Evolutionary conservation across 139 green algal genomes (phyloP).

Genomic region (Tetradesmus lagerheimii): DNA sequence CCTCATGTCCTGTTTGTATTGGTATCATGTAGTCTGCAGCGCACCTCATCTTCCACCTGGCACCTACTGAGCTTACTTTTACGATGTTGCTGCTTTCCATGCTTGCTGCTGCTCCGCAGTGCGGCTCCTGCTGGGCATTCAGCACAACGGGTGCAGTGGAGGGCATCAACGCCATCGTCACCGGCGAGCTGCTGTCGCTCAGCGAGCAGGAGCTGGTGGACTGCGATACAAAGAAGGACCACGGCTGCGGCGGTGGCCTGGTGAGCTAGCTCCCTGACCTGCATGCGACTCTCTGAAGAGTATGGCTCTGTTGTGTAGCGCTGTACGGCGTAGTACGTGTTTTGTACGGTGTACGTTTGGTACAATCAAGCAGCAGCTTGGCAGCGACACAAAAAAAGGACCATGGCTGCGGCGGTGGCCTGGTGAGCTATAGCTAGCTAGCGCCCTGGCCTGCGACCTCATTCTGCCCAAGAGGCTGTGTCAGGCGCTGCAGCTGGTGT

Average conservation of each 20-base stretch:
- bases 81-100: neutral
- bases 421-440: too few species aligned
- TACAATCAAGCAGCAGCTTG: too few species aligned
- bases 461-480: too few species aligned
- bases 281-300: too few species aligned
- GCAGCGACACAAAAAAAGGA: too few species aligned
- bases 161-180: conserved; percentile 88
- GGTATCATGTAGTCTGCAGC: neutral
- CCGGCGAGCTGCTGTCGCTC: conserved; percentile 83
- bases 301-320: neutral
- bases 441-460: too few species aligned
- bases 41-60: neutral
- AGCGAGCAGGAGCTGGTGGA: conserved; percentile 97
- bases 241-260: conserved; percentile 68
- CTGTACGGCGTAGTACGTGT: too few species aligned
- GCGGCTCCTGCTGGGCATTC: conserved; percentile 93
- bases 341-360: too few species aligned
- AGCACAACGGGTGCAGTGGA: conserved; percentile 89
- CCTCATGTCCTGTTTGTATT: neutral
- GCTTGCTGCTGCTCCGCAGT: conserved; percentile 9
- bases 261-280: neutral
- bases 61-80: neutral
- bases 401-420: too few species aligned
- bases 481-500: too few species aligned
- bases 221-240: conserved; percentile 79